These are phyloP conservation scores for Sphagnum fallax DNA, from an alignment of 228 moss, liverwort and hornwort species.

Conservation along the genomic window DNA sequence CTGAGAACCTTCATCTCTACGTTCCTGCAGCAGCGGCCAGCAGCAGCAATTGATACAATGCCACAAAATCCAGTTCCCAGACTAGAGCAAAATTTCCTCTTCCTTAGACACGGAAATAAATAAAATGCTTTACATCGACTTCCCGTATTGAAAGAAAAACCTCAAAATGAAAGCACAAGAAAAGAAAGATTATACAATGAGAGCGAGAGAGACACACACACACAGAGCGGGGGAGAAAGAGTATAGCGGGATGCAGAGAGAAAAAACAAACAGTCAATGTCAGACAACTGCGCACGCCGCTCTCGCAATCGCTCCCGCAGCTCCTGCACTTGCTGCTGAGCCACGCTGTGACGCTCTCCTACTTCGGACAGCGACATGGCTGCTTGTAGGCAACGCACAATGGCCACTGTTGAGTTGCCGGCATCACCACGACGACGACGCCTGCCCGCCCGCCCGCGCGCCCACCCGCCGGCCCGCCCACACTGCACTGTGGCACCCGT, in stretches of 20 bases:
- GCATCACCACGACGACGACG: no score
- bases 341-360: conserved; percentile 32
- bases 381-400: not conserved
- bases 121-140: not conserved
- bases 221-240: not conserved
- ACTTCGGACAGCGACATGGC: conserved; percentile 35
- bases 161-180: not conserved
- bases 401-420: no score
- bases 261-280: conserved; percentile 27
- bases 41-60: not conserved
- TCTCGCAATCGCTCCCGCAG: conserved; percentile 32
- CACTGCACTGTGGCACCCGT: no score
- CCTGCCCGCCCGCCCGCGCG: no score
- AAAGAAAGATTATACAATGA: not conserved
- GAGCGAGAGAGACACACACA: not conserved
- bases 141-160: not conserved
- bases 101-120: not conserved
- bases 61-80: not conserved
- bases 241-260: not conserved
- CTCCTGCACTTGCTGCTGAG: conserved; percentile 23
- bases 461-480: no score
- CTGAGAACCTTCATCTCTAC: not conserved
- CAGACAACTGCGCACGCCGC: conserved; percentile 18
- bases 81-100: no score
- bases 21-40: not conserved